These are phyloP conservation scores for Saturnispora silvae DNA, from an alignment of 805 yeast species.

Conservation along the genomic window DNA sequence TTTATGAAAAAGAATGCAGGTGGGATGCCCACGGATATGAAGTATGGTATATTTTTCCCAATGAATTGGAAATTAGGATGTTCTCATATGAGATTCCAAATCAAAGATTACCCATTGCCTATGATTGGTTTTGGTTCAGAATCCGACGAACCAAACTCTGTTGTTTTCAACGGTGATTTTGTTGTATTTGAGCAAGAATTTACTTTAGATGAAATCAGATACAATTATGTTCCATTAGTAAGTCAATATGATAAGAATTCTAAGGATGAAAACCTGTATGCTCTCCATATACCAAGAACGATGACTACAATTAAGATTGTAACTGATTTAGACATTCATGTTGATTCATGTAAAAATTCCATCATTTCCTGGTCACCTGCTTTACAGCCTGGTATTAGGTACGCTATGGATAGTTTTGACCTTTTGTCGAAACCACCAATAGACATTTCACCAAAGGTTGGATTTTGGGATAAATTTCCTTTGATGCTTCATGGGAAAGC, in stretches of 20 bases:
- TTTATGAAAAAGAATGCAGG: constrained; percentile 33
- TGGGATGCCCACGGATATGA: constrained; percentile 41
- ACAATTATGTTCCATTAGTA: constrained; percentile 42
- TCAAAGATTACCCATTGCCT: constrained; percentile 51
- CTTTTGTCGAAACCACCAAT: constrained; percentile 59
- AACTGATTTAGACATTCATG: constrained; percentile 36
- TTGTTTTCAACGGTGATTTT: constrained; percentile 34
- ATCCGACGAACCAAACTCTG: constrained; percentile 25
- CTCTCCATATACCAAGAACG: constrained; percentile 49
- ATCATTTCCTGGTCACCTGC: constrained; percentile 56
- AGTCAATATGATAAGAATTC: constrained; percentile 22
- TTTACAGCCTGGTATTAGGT: constrained; percentile 47
- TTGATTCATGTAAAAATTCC: constrained; percentile 38
- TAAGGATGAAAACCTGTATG: constrained; percentile 39
- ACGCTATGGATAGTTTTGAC: constrained; percentile 56
- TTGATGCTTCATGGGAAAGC: constrained; percentile 44
- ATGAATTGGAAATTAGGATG: constrained; percentile 36
- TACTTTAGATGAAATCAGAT: constrained; percentile 34
- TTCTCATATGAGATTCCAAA: constrained; percentile 31
- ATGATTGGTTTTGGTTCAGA: constrained; percentile 43
- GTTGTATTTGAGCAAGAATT: constrained; percentile 52
- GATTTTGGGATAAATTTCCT: constrained; percentile 65
- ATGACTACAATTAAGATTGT: constrained; percentile 51
- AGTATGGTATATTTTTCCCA: constrained; percentile 47
- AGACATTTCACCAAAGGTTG: constrained; percentile 52